A percentile compares a stretch with the other conserved stretches of the same genome.
Conservation (phyloP, 179 eudicot species). For the Spergularia azorica region DNA sequence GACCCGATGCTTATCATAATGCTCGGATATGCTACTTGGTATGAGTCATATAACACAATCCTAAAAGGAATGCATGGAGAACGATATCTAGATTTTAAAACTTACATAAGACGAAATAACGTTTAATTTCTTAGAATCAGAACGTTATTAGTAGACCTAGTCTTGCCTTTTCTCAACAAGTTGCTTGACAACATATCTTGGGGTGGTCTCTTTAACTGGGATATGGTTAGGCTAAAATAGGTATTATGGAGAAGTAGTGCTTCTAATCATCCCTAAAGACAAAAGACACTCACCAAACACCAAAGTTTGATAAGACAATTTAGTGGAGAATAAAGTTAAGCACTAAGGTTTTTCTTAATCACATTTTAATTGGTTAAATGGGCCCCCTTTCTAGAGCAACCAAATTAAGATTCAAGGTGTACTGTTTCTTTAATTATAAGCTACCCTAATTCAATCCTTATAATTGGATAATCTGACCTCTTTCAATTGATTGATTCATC, state of each 20-base stretch:
- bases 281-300: constrained; percentile 62
- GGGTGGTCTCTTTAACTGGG: not conserved
- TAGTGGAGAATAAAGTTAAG: constrained; percentile 69
- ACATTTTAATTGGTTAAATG: constrained; percentile 16
- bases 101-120: no score
- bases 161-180: not conserved
- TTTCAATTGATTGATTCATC: constrained; percentile 21
- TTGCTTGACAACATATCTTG: constrained; percentile 1
- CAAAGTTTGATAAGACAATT: constrained; percentile 49
- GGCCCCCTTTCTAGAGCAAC: constrained; percentile 10
- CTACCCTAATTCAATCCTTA: constrained; percentile 12
- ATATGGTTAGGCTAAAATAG: constrained; percentile 27
- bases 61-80: no score
- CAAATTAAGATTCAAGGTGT: constrained; percentile 20
- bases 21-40: no score
- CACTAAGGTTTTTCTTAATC: constrained; percentile 26
- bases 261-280: constrained; percentile 60
- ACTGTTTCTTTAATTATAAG: constrained; percentile 9
- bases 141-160: not conserved
- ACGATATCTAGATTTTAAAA: no score
- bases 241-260: constrained; percentile 25
- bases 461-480: constrained; percentile 21
- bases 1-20: no score
- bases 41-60: no score
- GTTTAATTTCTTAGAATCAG: no score